Conservation (phyloP, 2,329 filamentous ascomycete genomes). For the Tolypocladium guangdongense region DNA sequence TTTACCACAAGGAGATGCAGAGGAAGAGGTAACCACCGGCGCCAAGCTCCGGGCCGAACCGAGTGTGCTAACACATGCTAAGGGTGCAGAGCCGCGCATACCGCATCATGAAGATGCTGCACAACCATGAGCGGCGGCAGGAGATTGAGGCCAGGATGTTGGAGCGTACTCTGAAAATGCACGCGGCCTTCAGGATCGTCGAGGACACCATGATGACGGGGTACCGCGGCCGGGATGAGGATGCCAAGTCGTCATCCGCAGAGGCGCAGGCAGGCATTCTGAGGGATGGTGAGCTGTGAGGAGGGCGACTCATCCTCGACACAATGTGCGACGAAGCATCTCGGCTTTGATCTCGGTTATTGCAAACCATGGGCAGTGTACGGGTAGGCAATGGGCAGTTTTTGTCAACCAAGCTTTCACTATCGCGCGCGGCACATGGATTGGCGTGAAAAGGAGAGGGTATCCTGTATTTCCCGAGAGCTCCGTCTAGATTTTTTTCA, state of each 20-base stretch:
- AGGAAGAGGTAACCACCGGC: neutral
- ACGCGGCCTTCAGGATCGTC: conserved; percentile 9
- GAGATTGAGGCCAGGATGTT: conserved; percentile 17
- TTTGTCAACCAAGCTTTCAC: neutral
- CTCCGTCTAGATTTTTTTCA: conserved; percentile 5
- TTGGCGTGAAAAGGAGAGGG: neutral
- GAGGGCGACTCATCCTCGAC: neutral
- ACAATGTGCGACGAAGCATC: neutral
- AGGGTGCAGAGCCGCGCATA: neutral
- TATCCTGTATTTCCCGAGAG: conserved; percentile 3
- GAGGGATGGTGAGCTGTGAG: neutral
- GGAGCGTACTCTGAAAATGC: conserved; percentile 7
- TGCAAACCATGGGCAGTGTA: neutral
- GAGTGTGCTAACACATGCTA: neutral
- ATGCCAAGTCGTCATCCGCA: conserved; percentile 6
- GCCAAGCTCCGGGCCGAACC: neutral
- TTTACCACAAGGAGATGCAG: conserved; percentile 12
- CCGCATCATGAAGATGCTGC: conserved; percentile 28
- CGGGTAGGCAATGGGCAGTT: neutral
- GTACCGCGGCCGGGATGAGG: conserved; percentile 15
- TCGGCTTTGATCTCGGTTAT: neutral
- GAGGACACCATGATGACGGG: conserved; percentile 20
- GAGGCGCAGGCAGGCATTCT: neutral
- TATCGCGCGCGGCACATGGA: neutral
- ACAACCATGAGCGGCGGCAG: conserved; percentile 12